A percentile compares a stretch with the other conserved stretches of the same genome.
Evolutionary conservation across 1,139 yeast genomes (phyloP).

Genomic region (Scheffersomyces illinoinensis): DNA sequence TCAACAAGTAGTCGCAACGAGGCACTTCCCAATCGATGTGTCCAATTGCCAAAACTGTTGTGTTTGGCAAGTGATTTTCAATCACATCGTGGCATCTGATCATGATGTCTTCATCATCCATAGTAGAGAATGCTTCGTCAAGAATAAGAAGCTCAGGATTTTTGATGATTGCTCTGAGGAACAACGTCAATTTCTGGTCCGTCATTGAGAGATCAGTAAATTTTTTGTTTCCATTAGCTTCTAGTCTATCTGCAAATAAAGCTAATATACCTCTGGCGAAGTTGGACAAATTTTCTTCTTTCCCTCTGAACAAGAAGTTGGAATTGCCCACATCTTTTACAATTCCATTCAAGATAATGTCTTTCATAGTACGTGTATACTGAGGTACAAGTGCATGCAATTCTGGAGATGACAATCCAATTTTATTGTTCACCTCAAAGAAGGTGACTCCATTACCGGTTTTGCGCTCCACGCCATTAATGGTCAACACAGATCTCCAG

Average conservation of each 20-base stretch:
- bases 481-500: slow-evolving; percentile 71
- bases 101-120: slow-evolving; percentile 67
- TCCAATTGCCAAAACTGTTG: slow-evolving; percentile 76
- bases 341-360: slow-evolving; percentile 75
- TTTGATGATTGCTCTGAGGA: slow-evolving; percentile 74
- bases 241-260: slow-evolving; percentile 28
- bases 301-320: slow-evolving; percentile 32
- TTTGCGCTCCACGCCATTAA: slow-evolving; percentile 67
- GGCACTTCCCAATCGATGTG: slow-evolving; percentile 61
- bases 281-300: slow-evolving; percentile 5
- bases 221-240: slow-evolving; percentile 27
- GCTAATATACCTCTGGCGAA: slow-evolving; percentile 20
- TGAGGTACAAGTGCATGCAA: slow-evolving; percentile 80
- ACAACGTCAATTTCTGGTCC: slow-evolving; percentile 76
- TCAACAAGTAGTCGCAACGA: slow-evolving; percentile 33
- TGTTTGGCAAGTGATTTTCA: slow-evolving; percentile 49
- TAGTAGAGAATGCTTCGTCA: slow-evolving; percentile 93
- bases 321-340: slow-evolving; percentile 58
- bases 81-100: slow-evolving; percentile 66
- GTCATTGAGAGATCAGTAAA: slow-evolving; percentile 64
- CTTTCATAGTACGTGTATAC: slow-evolving; percentile 45
- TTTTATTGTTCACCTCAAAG: slow-evolving; percentile 73
- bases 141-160: slow-evolving; percentile 75
- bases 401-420: slow-evolving; percentile 92
- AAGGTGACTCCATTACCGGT: slow-evolving; percentile 72